Base-by-base conservation (phyloP, 2,329 filamentous ascomycete species). In the Diaporthe australafricana region DNA sequence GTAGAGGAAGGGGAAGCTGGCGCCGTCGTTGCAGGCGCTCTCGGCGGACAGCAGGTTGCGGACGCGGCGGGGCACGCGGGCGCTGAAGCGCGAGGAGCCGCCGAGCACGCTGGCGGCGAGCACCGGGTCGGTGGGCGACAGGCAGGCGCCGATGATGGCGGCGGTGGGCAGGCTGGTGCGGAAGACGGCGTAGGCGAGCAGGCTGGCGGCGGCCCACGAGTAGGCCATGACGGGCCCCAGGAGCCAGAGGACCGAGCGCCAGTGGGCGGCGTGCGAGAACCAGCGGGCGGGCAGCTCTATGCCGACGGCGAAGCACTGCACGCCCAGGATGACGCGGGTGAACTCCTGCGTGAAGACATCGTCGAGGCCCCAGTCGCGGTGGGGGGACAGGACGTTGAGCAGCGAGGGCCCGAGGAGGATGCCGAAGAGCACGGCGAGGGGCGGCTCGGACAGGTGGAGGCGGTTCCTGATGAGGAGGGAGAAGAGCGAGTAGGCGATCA, bases 251-350 rank as follows among this genome's bases (percentile, higher is more conserved):
- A 94, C 81, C 11, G 74, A 74, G 20, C 60, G 57, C 56, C 67
- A 57, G 57, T 74, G 66, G 6, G 27, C 8, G 6, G 48, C 22
- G 14, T 50, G 25, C 30, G 63, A 48, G 55, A 80, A 80, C 65
- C 79, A 80, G 55, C 73, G 72, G 30, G 79, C 88, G 25, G 91
- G 91, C 83, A 93, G 85, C 81, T 93, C 91, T 80, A 93, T 91
- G 9, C 91, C 91, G 27, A 93, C 89, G 76, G 91, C 91, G 77
- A 93, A 93, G 85, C 91, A 93, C 85, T 93, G 91, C 38, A 93
- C 90, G 63, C 92, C 91, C 50, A 93, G 84, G 68, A 93, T 91
- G 70, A 93, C 90, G 73, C 91, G 88, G n/a, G 91, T 91, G 79
- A 91, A 91, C 76, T 93, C 91, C 50, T 70, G 70, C 8, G 70